These are phyloP conservation scores for Sarocladiaceae sp. DNA, from an alignment of 2,329 filamentous ascomycete species.

Conservation along the genomic window DNA sequence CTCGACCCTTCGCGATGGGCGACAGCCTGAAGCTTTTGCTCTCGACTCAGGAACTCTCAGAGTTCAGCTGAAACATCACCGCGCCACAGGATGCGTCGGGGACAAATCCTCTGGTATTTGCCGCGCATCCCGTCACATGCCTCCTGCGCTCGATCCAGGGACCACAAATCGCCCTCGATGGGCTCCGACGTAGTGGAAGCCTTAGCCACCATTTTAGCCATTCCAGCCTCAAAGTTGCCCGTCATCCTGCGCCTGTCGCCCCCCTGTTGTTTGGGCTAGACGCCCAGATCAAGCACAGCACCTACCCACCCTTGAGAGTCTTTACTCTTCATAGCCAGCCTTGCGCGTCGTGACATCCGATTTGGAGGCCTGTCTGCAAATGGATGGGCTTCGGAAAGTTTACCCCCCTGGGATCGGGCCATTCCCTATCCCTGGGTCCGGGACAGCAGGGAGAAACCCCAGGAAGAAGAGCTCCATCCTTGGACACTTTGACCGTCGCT, in stretches of 20 bases:
- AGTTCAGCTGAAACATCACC: constrained; percentile 5
- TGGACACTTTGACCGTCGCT: too few species aligned
- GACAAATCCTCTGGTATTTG: constrained; percentile 4
- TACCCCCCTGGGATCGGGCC: constrained; percentile 8
- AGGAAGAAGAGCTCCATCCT: constrained; percentile 1
- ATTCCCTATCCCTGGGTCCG: constrained; percentile 1
- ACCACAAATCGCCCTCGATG: too few species aligned
- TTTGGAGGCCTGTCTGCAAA: constrained; percentile 5
- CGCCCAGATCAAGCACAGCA: constrained; percentile 4
- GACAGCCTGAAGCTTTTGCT: neutral
- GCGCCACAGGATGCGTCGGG: neutral
- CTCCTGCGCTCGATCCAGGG: neutral
- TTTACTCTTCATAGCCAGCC: constrained; percentile 2
- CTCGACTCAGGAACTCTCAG: constrained; percentile 5
- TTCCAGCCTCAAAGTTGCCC: too few species aligned
- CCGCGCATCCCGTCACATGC: constrained; percentile 1
- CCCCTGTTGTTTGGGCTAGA: neutral
- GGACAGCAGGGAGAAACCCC: neutral
- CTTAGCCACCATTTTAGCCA: too few species aligned
- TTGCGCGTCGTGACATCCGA: constrained; percentile 5
- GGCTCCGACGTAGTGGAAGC: too few species aligned
- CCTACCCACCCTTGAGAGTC: neutral
- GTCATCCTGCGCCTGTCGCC: neutral
- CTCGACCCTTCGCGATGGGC: constrained; percentile 5
- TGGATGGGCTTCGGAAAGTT: constrained; percentile 8